phyloP scores from a whole-genome alignment of 345 rosid genomes.

The Rhizophora apiculata region DNA sequence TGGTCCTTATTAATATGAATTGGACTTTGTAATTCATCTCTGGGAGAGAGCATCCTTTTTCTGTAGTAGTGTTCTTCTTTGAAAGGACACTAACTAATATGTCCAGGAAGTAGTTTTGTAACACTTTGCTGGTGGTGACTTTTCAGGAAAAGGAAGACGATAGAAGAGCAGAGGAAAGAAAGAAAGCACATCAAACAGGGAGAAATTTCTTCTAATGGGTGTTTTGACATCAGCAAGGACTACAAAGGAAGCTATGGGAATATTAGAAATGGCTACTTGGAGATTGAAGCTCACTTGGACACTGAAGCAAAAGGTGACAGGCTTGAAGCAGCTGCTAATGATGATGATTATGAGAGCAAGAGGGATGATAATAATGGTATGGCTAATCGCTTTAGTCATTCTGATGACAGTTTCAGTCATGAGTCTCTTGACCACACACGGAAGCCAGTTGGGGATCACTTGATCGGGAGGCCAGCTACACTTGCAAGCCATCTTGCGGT shows the following conservation, averaged over 20 bases:
- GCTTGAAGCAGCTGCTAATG: conserved; percentile 21
- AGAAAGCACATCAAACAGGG: conserved; percentile 19
- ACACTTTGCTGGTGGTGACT: conserved; percentile 10
- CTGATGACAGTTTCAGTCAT: conserved; percentile 16
- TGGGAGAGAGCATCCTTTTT: too few species aligned
- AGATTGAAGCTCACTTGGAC: not conserved
- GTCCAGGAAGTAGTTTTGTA: not conserved
- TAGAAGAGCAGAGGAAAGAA: conserved; percentile 26
- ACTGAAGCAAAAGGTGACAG: conserved; percentile 29
- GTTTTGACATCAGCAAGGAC: conserved; percentile 12
- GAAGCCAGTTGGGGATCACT: conserved; percentile 25
- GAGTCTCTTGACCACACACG: conserved; percentile 8
- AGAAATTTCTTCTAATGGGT: conserved; percentile 16
- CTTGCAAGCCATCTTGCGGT: conserved; percentile 18
- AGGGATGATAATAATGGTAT: conserved; percentile 15
- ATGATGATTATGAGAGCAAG: conserved; percentile 21
- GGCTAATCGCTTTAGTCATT: conserved; percentile 8
- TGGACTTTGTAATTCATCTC: too few species aligned
- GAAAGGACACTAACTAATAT: not conserved
- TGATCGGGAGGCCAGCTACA: conserved; percentile 38
- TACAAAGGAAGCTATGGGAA: conserved; percentile 19
- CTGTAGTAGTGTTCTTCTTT: too few species aligned
- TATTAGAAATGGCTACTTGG: too few species aligned
- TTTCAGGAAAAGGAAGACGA: conserved; percentile 39
- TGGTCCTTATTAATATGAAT: too few species aligned